Percentiles rank a stretch among this genome's conserved stretches.
Conservation (phyloP, 371 early-diverging fungal species). For the Chytridiales sp. region DNA sequence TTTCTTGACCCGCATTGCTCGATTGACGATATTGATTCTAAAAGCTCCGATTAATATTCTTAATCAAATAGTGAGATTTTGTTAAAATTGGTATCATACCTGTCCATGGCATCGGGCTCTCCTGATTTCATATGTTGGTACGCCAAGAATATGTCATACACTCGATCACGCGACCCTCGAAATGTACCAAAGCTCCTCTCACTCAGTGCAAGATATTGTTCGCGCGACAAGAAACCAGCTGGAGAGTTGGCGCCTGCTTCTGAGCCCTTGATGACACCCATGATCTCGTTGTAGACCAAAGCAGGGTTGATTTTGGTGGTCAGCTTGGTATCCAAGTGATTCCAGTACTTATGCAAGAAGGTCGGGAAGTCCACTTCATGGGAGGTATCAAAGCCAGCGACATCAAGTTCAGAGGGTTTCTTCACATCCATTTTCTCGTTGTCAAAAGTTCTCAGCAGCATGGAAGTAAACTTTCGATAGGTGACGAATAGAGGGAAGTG, state of each 20-base stretch:
- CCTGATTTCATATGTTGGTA: slow-evolving; percentile 12
- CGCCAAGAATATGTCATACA: slow-evolving; percentile 24
- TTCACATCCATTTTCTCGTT: too few relatives aligned
- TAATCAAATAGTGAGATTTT: too few relatives aligned
- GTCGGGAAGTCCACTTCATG: slow-evolving; percentile 1
- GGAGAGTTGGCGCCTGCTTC: slow-evolving; percentile 15
- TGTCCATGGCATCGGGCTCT: slow-evolving; percentile 13
- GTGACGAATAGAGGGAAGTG: slow-evolving; percentile 18
- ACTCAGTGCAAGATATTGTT: slow-evolving; percentile 15
- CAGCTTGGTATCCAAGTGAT: background rate
- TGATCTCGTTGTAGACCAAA: slow-evolving; percentile 29
- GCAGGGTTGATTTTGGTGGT: too few relatives aligned
- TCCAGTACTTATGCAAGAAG: background rate
- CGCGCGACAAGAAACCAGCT: slow-evolving; percentile 15
- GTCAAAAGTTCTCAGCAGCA: too few relatives aligned
- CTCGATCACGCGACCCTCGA: background rate
- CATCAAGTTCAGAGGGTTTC: too few relatives aligned
- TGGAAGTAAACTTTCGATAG: slow-evolving; percentile 15
- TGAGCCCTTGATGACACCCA: slow-evolving; percentile 31
- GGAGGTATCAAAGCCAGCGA: too few relatives aligned
- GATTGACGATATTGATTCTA: too few relatives aligned
- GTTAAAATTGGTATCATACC: slow-evolving; percentile 3
- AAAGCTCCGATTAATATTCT: slow-evolving; percentile 1
- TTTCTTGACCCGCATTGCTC: too few relatives aligned
- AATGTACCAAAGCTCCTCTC: slow-evolving; percentile 2